phyloP scores from a whole-genome alignment of 179 eudicot species.

The Pouteria campechiana region DNA sequence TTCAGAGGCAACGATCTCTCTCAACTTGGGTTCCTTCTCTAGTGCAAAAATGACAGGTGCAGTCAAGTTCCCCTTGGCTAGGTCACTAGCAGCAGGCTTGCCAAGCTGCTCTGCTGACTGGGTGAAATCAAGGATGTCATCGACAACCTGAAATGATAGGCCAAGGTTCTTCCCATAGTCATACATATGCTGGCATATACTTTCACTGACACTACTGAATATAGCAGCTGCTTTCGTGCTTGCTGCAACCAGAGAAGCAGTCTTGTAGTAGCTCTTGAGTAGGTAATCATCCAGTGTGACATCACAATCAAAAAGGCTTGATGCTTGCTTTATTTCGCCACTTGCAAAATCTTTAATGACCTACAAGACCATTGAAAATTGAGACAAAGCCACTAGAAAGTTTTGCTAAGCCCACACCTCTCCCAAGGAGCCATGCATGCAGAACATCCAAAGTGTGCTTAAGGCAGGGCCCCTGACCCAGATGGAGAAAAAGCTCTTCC shows the following conservation, averaged over 20 bases:
- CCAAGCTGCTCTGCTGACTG: conserved; percentile 81
- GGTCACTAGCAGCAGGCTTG: conserved; percentile 77
- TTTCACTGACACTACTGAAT: conserved; percentile 60
- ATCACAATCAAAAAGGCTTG: conserved; percentile 79
- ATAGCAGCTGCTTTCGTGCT: conserved; percentile 91
- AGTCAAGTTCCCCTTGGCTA: conserved; percentile 79
- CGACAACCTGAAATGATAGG: conserved; percentile 73
- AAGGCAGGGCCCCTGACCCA: too few relatives aligned
- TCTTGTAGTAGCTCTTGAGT: conserved; percentile 87
- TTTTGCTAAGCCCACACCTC: neutral
- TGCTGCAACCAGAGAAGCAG: conserved; percentile 87
- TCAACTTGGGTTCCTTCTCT: conserved; percentile 44
- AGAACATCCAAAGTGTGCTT: too few relatives aligned
- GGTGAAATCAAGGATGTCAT: conserved; percentile 75
- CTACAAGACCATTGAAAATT: conserved; percentile 33
- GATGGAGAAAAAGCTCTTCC: neutral
- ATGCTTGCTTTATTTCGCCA: conserved; percentile 99
- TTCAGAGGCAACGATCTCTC: conserved; percentile 76
- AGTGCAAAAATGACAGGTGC: conserved; percentile 83
- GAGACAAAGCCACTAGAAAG: neutral
- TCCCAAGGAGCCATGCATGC: too few relatives aligned
- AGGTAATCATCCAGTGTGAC: conserved; percentile 68
- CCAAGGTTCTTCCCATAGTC: conserved; percentile 85
- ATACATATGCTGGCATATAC: conserved; percentile 55
- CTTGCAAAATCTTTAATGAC: conserved; percentile 97